A percentile compares a stretch with the other conserved stretches of the same genome.
Evolutionary conservation across 345 rosid species (phyloP).

Genomic region (Triadica sebifera): DNA sequence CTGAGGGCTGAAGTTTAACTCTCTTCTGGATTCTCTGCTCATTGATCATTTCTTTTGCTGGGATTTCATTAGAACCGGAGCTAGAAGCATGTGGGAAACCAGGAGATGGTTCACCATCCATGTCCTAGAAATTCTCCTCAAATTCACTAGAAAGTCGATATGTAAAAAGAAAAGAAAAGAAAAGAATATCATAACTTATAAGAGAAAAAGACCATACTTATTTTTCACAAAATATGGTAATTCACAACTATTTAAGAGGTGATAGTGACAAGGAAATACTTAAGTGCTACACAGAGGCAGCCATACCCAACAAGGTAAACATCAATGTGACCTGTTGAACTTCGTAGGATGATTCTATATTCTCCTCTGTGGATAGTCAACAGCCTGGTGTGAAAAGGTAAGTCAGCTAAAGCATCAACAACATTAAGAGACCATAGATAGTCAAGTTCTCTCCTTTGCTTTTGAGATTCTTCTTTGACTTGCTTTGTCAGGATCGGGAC

Average conservation of each 20-base stretch:
- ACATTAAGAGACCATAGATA: constrained; percentile 15
- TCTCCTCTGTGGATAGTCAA: constrained; percentile 76
- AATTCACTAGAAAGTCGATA: constrained; percentile 58
- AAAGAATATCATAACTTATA: not conserved
- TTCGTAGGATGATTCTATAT: constrained; percentile 89
- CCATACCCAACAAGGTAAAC: constrained; percentile 87
- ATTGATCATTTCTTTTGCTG: constrained; percentile 37
- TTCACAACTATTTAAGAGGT: constrained; percentile 2
- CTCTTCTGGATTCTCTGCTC: constrained; percentile 40
- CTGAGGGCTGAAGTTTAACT: constrained; percentile 39
- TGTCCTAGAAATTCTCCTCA: constrained; percentile 84
- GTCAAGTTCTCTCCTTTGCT: not conserved
- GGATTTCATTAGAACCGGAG: constrained; percentile 60
- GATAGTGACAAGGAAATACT: constrained; percentile 5
- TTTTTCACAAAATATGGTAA: not conserved
- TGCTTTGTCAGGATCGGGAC: constrained; percentile 97
- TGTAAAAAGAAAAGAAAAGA: not conserved
- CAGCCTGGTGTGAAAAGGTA: constrained; percentile 51
- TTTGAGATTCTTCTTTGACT: constrained; percentile 23
- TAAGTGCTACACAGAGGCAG: constrained; percentile 2
- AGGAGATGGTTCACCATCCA: constrained; percentile 52
- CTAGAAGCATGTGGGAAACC: constrained; percentile 54
- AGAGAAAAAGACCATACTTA: not conserved
- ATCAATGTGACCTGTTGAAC: constrained; percentile 97
- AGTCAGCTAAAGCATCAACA: constrained; percentile 27